Percentiles rank a stretch among this genome's conserved stretches.
Conservation (phyloP, 139 green algal genomes). For the Auxenochlorella protothecoides region DNA sequence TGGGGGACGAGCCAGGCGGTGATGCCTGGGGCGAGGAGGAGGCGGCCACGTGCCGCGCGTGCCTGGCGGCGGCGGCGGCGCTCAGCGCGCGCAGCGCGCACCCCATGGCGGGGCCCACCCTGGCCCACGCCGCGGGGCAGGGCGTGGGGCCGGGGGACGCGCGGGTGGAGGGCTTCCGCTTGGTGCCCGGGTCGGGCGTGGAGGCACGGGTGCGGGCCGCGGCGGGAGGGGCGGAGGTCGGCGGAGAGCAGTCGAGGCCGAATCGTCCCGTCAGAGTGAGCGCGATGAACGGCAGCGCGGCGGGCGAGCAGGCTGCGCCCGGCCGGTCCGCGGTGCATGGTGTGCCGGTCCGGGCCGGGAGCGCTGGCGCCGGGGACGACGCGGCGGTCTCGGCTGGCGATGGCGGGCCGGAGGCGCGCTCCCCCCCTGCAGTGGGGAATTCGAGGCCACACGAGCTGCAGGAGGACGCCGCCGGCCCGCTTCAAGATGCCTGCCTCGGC, state of each 20-base stretch:
- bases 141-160: background rate
- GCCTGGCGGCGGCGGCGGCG: conserved; percentile 23
- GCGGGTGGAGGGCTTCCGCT: conserved; percentile 26
- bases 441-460: background rate
- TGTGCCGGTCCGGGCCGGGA: too few species aligned
- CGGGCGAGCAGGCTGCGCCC: background rate
- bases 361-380: too few species aligned
- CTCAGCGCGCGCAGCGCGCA: conserved; percentile 33
- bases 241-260: too few species aligned
- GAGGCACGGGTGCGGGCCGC: conserved; percentile 1
- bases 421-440: too few species aligned
- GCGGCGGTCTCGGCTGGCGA: too few species aligned
- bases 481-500: conserved; percentile 29
- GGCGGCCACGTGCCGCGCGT: background rate
- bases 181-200: conserved; percentile 34
- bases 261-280: too few species aligned
- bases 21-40: background rate
- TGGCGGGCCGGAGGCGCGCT: too few species aligned
- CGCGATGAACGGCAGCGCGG: background rate
- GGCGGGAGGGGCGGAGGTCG: background rate
- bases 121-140: background rate
- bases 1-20: background rate
- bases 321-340: too few species aligned
- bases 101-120: conserved; percentile 36
- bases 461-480: conserved; percentile 2